Evolutionary conservation across 371 early-diverging fungal species (phyloP), one percentile per base, ranked within the genome.

Genomic region (Nosema granulosis): DNA sequence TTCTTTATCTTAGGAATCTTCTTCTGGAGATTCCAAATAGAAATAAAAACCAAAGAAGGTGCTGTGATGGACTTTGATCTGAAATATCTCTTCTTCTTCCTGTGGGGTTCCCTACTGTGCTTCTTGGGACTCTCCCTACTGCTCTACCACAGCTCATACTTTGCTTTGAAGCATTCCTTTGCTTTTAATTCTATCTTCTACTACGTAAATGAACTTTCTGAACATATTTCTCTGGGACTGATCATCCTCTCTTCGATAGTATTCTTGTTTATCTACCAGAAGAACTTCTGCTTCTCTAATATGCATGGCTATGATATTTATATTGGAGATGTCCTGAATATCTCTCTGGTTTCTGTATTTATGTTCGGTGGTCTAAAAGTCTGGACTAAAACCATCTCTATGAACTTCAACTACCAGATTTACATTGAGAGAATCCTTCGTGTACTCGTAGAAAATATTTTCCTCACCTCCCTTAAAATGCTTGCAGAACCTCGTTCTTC

Each of bases 391-490:
- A 59, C 65, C 16, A 78, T 83, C 12, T 32, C 76, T 20, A 74
- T 75, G 62, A 72, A 76, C 31, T 85, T 85, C 75, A 85, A 85
- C 75, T 82, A 85, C 70, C 71, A 58, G 20, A 79, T 79, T 32
- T 85, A 83, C 62, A 63, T 85, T 3, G 62, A 68, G 20, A 71
- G 85, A 37, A 83, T 83, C 20, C 71, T 71, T 56, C 73, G 68
- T 43, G 71, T 74, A 32, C 34, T 85, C n/a, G 16, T 78, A 22
- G 77, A 82, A 69, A 75, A 83, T 65, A 71, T 80, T 59, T 74
- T 85, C 37, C 35, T 85, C 6, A 67, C 58, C 43, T 68, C 75
- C 1, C 73, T 82, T 18, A 68, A 72, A 43, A 54, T 75, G 24
- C 74, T 80, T 22, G 54, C 67, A 35, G 6, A 43, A 9, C 6